These are phyloP conservation scores for Trichoderma semiorbis DNA, from an alignment of 2,329 filamentous ascomycete genomes.

Conservation along the genomic window DNA sequence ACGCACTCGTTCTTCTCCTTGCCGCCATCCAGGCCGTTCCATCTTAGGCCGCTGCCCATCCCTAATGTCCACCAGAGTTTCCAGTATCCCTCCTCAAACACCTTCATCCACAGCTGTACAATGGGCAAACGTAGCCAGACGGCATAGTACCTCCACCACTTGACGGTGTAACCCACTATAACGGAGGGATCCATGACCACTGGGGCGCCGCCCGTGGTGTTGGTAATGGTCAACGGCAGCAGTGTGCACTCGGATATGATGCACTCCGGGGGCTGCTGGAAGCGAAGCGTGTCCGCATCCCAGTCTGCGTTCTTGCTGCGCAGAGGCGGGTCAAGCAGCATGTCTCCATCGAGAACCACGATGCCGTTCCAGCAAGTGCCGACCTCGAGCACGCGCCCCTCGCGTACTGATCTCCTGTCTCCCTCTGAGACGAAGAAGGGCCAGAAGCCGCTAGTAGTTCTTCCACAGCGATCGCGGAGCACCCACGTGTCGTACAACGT, in stretches of 20 bases:
- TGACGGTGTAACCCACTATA: slow-evolving; percentile 14
- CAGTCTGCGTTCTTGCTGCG: slow-evolving; percentile 6
- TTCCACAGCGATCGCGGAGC: slow-evolving; percentile 18
- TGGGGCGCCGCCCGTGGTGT: slow-evolving; percentile 17
- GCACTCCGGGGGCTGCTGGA: slow-evolving; percentile 16
- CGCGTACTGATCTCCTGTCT: slow-evolving; percentile 14
- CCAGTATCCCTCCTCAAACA: slow-evolving; percentile 18
- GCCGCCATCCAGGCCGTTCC: slow-evolving; percentile 15
- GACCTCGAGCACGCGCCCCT: slow-evolving; percentile 12
- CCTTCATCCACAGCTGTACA: slow-evolving; percentile 17
- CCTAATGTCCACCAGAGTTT: slow-evolving; percentile 17
- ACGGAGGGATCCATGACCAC: slow-evolving; percentile 17
- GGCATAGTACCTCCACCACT: slow-evolving; percentile 19
- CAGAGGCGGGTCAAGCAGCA: slow-evolving; percentile 15
- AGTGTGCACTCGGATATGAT: slow-evolving; percentile 19
- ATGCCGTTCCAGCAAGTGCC: slow-evolving; percentile 20
- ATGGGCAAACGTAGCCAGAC: slow-evolving; percentile 19
- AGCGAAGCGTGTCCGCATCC: slow-evolving; percentile 15
- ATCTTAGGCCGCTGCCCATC: slow-evolving; percentile 14
- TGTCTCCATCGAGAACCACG: slow-evolving; percentile 19
- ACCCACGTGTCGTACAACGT: slow-evolving; percentile 20
- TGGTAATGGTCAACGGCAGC: slow-evolving; percentile 15
- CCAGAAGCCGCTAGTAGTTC: slow-evolving; percentile 18
- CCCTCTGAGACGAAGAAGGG: slow-evolving; percentile 17
- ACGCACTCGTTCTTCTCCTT: slow-evolving; percentile 18